phyloP scores from a whole-genome alignment of 192 early-diverging fungal genomes.

The Borealophlyctis nickersoniae region DNA sequence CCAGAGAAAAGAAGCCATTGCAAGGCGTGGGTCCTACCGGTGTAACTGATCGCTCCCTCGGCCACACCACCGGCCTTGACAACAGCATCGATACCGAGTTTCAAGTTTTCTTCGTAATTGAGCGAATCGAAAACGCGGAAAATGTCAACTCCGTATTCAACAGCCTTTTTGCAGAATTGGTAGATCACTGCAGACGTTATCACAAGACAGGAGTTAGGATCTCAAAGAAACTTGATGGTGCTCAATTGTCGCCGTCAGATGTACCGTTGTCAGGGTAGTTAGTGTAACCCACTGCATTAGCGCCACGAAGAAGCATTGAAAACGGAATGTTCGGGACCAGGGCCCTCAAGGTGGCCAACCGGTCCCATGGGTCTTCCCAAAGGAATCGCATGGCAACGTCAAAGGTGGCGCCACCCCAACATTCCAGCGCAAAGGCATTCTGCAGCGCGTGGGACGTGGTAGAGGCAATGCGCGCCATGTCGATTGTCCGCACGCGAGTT shows the following conservation, averaged over 20 bases:
- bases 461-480: conserved; percentile 86
- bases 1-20: not conserved
- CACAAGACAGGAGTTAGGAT: not conserved
- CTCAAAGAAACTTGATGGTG: not conserved
- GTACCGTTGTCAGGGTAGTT: conserved; percentile 87
- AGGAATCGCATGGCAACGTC: conserved; percentile 96
- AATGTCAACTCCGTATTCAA: conserved; percentile 83
- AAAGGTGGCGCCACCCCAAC: conserved; percentile 98
- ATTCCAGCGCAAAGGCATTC: conserved; percentile 90
- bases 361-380: conserved; percentile 96
- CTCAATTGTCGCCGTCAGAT: too few species aligned
- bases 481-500: conserved; percentile 92
- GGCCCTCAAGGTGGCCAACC: conserved; percentile 76
- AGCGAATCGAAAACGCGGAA: conserved; percentile 98
- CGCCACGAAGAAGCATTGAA: conserved; percentile 97
- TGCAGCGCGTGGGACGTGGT: conserved; percentile 83
- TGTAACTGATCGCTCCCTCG: conserved; percentile 90
- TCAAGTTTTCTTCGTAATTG: conserved; percentile 96
- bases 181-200: conserved; percentile 62
- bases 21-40: conserved; percentile 17
- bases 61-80: conserved; percentile 91
- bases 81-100: conserved; percentile 90
- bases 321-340: conserved; percentile 96
- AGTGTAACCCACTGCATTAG: conserved; percentile 97
- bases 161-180: conserved; percentile 91